A percentile compares a stretch with the other conserved stretches of the same genome.
phyloP scores from a whole-genome alignment of 148 eudicot species.

The Rhododendron griersonianum region DNA sequence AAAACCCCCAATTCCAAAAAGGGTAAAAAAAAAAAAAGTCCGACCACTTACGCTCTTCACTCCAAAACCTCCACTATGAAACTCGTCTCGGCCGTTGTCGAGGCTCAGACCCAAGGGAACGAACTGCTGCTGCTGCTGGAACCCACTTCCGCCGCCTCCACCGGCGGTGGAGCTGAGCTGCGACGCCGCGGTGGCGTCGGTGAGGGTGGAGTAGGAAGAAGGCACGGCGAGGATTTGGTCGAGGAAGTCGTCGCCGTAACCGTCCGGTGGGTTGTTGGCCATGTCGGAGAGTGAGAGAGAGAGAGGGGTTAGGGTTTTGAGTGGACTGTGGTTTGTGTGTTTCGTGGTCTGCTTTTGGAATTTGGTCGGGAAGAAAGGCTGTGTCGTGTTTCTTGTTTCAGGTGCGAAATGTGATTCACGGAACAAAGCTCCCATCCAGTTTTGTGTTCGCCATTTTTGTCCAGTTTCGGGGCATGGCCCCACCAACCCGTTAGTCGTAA shows the following conservation, averaged over 20 bases:
- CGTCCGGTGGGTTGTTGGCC: constrained; percentile 35
- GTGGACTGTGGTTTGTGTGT: neutral
- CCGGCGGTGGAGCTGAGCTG: constrained; percentile 9
- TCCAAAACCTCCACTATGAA: constrained; percentile 14
- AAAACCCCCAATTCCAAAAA: neutral
- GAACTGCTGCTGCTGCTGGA: constrained; percentile 21
- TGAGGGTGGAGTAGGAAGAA: constrained; percentile 27
- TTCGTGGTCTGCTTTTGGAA: neutral
- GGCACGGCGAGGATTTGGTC: constrained; percentile 38
- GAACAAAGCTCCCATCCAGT: too few species aligned
- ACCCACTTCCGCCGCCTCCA: neutral
- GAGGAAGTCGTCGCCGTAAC: constrained; percentile 44
- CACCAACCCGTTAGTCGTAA: too few species aligned
- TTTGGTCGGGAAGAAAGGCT: neutral
- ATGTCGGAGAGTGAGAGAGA: constrained; percentile 11
- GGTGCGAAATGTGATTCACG: neutral
- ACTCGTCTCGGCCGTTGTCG: constrained; percentile 30
- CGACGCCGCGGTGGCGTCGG: constrained; percentile 19
- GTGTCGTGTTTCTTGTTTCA: neutral
- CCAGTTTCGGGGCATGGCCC: too few species aligned
- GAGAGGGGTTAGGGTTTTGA: neutral
- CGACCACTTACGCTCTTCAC: constrained; percentile 20
- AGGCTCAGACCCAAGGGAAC: constrained; percentile 42
- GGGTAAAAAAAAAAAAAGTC: neutral
- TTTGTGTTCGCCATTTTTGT: too few species aligned